Base-by-base conservation (phyloP, 495 filamentous ascomycete genomes). In the Aspergillus ostianus region DNA sequence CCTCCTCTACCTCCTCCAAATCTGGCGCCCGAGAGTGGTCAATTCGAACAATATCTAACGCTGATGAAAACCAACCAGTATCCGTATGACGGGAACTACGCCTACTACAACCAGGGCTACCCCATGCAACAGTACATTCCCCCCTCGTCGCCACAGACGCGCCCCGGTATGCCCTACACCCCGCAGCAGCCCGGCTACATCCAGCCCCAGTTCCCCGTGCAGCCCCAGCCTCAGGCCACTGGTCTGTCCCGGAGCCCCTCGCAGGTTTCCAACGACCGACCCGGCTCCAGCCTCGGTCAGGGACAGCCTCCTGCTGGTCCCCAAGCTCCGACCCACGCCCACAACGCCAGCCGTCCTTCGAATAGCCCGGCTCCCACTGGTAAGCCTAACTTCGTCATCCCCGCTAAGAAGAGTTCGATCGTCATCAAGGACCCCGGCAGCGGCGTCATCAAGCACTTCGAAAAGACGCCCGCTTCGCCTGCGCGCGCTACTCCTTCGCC, bases 221-320 rank as follows among this genome's bases (percentile, higher is more conserved):
- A 76, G 59, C 70, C 78, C 65, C 77, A 78, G 58, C 76, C 78
- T 49, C 80, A 84, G 69, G 75, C 85, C 17, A 82, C 85, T 20
- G 77, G 87, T 10, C 90, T 96, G 85, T 93, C 92, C 8, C 88
- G 93, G 65, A 89, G 85, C 51, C 84, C 90, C 4, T 96, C 92
- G 7, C 89, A 94, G 69, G 77, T 93, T 44, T 93, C 88, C 21
- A 80, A 80, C 57, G 87, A 94, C 63, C 85, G 91, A 55, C 91
- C 92, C 10, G 78, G 82, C 17, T 93, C 92, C 21, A 93, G 90
- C 73, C 82, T 92, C 50, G 84, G 88, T 45, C 90, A 90, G 64
- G 80, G 80, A 19, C 83, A 79, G 64, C 86, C 80, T 36, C 84
- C 77, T 47, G 79, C 73, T 48, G 78, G 83, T 41, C 81, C 88